Percentiles rank a stretch among this genome's conserved stretches.
These are phyloP conservation scores for Pythium oligandrum DNA, from an alignment of 352 stramenopile genomes.

Conservation along the genomic window DNA sequence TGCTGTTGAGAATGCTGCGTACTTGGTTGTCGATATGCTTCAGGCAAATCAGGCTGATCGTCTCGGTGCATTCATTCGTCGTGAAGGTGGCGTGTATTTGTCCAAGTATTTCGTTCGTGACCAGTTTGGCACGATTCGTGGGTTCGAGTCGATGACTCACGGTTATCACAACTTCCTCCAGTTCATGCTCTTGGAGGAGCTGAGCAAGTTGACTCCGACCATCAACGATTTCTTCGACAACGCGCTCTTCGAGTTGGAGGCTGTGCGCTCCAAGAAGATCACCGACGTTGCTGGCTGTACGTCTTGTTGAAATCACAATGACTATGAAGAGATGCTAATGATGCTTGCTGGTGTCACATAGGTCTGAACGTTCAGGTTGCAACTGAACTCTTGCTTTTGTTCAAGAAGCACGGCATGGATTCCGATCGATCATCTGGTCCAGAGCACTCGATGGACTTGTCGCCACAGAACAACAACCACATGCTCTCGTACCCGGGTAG, in stretches of 20 bases:
- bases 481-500: slow-evolving; percentile 21
- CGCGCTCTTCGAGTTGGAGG: slow-evolving; percentile 53
- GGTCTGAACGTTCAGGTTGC: slow-evolving; percentile 53
- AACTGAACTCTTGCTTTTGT: slow-evolving; percentile 64
- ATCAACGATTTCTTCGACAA: slow-evolving; percentile 68
- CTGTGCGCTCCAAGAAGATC: slow-evolving; percentile 38
- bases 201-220: slow-evolving; percentile 68
- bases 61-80: slow-evolving; percentile 73
- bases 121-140: slow-evolving; percentile 85
- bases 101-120: slow-evolving; percentile 89
- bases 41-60: slow-evolving; percentile 84
- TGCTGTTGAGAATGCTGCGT: slow-evolving; percentile 72
- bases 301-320: slow-evolving; percentile 1
- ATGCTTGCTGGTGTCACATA: not conserved
- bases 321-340: too few species aligned
- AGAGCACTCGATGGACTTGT: too few species aligned
- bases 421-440: not conserved
- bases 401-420: slow-evolving; percentile 51
- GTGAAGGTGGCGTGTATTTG: slow-evolving; percentile 75
- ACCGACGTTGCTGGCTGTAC: slow-evolving; percentile 50
- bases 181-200: slow-evolving; percentile 84
- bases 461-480: slow-evolving; percentile 19
- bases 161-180: slow-evolving; percentile 89
- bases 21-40: slow-evolving; percentile 82
- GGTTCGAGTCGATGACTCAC: slow-evolving; percentile 84